Conservation (phyloP, 2,329 filamentous ascomycete genomes). For the Polychaeton citri region DNA sequence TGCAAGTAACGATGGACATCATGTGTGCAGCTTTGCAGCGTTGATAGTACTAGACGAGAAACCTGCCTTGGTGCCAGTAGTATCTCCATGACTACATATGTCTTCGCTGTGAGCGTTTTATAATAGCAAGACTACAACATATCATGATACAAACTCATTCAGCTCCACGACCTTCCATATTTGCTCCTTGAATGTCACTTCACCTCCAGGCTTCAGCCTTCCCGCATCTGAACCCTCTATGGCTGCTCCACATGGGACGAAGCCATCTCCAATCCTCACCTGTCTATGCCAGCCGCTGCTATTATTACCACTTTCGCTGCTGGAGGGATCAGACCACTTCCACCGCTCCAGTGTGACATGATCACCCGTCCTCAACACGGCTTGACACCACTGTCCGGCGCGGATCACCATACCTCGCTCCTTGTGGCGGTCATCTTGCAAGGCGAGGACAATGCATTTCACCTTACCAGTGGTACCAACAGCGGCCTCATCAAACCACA, state of each 20-base stretch:
- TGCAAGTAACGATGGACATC: too few species aligned
- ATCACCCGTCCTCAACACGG: conserved; percentile 35
- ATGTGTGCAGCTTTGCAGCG: too few species aligned
- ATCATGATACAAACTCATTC: too few species aligned
- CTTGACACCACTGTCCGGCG: conserved; percentile 44
- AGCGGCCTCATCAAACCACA: conserved; percentile 32
- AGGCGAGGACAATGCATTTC: conserved; percentile 26
- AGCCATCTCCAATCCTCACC: conserved; percentile 25
- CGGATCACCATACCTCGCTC: conserved; percentile 40
- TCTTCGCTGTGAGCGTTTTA: too few species aligned
- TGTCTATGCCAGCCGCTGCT: conserved; percentile 22
- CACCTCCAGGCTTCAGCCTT: conserved; percentile 6
- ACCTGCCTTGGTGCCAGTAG: too few species aligned
- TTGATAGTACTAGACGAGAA: too few species aligned
- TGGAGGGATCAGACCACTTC: too few species aligned
- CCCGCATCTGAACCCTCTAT: conserved; percentile 11
- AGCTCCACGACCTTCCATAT: conserved; percentile 28
- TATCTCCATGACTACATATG: too few species aligned
- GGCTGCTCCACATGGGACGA: conserved; percentile 26
- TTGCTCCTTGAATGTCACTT: conserved; percentile 16
- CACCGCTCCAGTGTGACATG: conserved; percentile 41
- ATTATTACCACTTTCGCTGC: too few species aligned
- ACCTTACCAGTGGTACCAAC: conserved; percentile 10
- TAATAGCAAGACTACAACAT: too few species aligned
- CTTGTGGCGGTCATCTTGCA: conserved; percentile 19